These are phyloP conservation scores for Hysterangium stoloniferum DNA, from an alignment of 768 basidiomycete species.

Conservation along the genomic window DNA sequence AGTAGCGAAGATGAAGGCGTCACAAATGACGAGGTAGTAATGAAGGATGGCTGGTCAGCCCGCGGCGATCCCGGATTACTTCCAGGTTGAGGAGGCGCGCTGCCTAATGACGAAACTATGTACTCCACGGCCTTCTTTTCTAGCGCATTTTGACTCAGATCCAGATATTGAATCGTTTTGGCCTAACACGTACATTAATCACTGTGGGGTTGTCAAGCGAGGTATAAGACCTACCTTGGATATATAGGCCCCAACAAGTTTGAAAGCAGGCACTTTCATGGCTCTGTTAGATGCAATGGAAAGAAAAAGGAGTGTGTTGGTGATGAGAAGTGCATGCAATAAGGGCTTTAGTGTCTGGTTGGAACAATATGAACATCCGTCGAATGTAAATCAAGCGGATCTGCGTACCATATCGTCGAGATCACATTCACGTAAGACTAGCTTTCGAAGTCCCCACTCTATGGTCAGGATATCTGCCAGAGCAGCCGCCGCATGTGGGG, in stretches of 20 bases:
- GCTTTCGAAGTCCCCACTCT: constrained; percentile 86
- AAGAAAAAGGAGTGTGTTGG: constrained; percentile 69
- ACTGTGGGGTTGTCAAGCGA: background rate
- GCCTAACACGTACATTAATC: constrained; percentile 39
- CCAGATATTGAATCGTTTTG: constrained; percentile 73
- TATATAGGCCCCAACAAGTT: constrained; percentile 71
- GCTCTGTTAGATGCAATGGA: constrained; percentile 83
- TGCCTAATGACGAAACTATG: constrained; percentile 59
- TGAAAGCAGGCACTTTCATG: constrained; percentile 70
- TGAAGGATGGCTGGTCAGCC: constrained; percentile 29
- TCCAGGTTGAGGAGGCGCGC: constrained; percentile 18
- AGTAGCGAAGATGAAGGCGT: constrained; percentile 32
- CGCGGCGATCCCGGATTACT: constrained; percentile 30
- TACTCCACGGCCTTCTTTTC: constrained; percentile 84
- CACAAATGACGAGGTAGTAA: background rate
- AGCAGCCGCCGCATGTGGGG: constrained; percentile 59
- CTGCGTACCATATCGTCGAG: constrained; percentile 68
- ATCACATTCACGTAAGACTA: constrained; percentile 81
- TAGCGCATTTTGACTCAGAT: constrained; percentile 77
- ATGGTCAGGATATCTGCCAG: constrained; percentile 87
- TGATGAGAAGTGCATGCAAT: constrained; percentile 82
- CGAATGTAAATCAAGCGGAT: constrained; percentile 1
- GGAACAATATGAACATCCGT: too few relatives aligned
- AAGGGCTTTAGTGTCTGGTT: constrained; percentile 77
- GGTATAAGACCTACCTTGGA: constrained; percentile 42